A percentile compares a stretch with the other conserved stretches of the same genome.
phyloP scores from a whole-genome alignment of 345 rosid species.

The Trapa incisa region DNA sequence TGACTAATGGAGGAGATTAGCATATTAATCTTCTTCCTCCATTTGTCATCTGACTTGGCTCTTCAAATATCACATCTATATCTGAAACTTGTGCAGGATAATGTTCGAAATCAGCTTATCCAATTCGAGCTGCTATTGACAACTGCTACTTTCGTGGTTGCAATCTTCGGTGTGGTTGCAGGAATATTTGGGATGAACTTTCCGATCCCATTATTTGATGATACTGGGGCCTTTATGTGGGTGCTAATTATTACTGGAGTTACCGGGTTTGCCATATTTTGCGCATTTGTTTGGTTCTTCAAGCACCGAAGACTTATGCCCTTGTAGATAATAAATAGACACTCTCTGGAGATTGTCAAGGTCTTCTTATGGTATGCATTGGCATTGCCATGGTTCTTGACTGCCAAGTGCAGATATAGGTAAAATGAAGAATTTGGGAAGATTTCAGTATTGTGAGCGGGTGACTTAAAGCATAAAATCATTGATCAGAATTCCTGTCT shows the following conservation, averaged over 20 bases:
- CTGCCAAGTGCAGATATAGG: background rate
- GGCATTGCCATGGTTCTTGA: slow-evolving; percentile 1
- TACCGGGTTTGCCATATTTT: slow-evolving; percentile 48
- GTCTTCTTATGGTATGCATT: background rate
- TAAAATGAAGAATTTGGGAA: background rate
- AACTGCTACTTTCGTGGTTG: slow-evolving; percentile 86
- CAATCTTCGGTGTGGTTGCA: slow-evolving; percentile 94
- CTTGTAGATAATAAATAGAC: slow-evolving; percentile 18
- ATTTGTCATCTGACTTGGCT: background rate
- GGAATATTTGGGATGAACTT: slow-evolving; percentile 98
- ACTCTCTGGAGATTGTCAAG: background rate
- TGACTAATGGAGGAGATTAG: background rate
- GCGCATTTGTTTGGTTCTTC: slow-evolving; percentile 81
- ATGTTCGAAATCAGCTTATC: slow-evolving; percentile 92
- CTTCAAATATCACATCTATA: background rate
- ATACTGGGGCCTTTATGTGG: slow-evolving; percentile 71
- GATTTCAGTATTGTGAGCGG: background rate
- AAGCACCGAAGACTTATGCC: slow-evolving; percentile 89
- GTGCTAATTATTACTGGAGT: slow-evolving; percentile 67
- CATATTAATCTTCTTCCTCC: background rate
- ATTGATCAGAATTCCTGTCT: background rate
- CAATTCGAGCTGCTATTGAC: slow-evolving; percentile 90
- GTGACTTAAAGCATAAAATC: background rate
- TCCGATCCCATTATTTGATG: slow-evolving; percentile 48
- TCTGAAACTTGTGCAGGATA: slow-evolving; percentile 44